These are phyloP conservation scores for Xylariales sp. DNA, from an alignment of 2,329 filamentous ascomycete species.

Conservation along the genomic window DNA sequence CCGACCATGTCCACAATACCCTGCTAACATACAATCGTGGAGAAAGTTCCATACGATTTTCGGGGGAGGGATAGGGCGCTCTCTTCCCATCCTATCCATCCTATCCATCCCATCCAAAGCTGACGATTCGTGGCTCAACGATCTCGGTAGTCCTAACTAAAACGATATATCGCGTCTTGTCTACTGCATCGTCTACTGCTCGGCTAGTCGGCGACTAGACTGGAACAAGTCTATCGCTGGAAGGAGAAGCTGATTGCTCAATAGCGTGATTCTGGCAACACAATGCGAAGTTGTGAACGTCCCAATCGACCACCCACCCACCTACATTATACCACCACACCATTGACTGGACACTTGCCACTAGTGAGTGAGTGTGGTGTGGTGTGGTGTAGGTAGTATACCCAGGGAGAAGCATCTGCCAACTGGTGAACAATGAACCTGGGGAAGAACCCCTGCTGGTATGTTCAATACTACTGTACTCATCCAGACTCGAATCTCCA, in stretches of 20 bases:
- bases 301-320: slow-evolving; percentile 10
- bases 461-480: slow-evolving; percentile 5
- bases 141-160: slow-evolving; percentile 37
- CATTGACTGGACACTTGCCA: too few relatives aligned
- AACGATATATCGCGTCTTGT: slow-evolving; percentile 35
- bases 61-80: slow-evolving; percentile 39
- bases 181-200: slow-evolving; percentile 26
- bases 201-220: slow-evolving; percentile 39
- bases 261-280: slow-evolving; percentile 37
- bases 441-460: slow-evolving; percentile 32
- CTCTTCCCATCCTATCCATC: slow-evolving; percentile 37
- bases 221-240: slow-evolving; percentile 29
- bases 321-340: neutral
- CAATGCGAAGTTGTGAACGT: slow-evolving; percentile 34
- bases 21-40: slow-evolving; percentile 42
- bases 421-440: slow-evolving; percentile 34
- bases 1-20: slow-evolving; percentile 47
- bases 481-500: slow-evolving; percentile 20
- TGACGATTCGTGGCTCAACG: slow-evolving; percentile 41
- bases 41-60: slow-evolving; percentile 45
- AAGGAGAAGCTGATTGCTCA: slow-evolving; percentile 34
- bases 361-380: too few relatives aligned
- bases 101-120: slow-evolving; percentile 8
- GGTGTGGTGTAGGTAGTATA: neutral
- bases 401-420: slow-evolving; percentile 24